Percentiles rank a stretch among this genome's conserved stretches.
Evolutionary conservation across 768 basidiomycete species (phyloP).

Genomic region (Rhizopogon salebrosus): DNA sequence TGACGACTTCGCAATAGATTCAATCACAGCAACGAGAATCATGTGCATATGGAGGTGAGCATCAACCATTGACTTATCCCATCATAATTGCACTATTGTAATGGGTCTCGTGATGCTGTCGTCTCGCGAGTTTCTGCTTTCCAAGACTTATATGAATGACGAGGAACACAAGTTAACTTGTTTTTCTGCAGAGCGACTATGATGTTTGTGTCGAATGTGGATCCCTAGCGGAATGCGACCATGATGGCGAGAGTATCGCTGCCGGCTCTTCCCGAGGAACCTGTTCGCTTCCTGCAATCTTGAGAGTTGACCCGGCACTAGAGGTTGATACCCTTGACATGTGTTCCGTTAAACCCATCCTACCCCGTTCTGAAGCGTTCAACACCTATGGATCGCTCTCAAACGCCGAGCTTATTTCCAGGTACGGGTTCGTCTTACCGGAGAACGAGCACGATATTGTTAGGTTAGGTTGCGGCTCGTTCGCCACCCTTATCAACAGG

Average conservation of each 20-base stretch:
- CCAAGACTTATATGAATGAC: slow-evolving; percentile 1
- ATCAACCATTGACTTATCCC: slow-evolving; percentile 9
- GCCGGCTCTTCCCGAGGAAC: slow-evolving; percentile 2
- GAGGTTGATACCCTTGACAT: slow-evolving; percentile 55
- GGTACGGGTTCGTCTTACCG: slow-evolving; percentile 74
- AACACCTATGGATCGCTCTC: slow-evolving; percentile 71
- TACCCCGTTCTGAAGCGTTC: slow-evolving; percentile 53
- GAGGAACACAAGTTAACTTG: slow-evolving; percentile 6
- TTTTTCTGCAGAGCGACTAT: slow-evolving; percentile 53
- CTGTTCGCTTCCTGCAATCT: background rate
- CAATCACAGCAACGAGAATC: slow-evolving; percentile 65
- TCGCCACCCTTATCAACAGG: slow-evolving; percentile 9
- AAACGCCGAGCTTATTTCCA: slow-evolving; percentile 61
- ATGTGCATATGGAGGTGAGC: slow-evolving; percentile 69
- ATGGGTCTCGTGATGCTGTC: background rate
- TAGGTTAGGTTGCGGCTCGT: slow-evolving; percentile 23
- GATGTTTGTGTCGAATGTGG: slow-evolving; percentile 73
- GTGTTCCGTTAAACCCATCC: slow-evolving; percentile 52
- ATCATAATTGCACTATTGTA: background rate
- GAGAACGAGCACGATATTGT: slow-evolving; percentile 65
- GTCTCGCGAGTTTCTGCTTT: slow-evolving; percentile 4
- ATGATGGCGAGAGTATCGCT: slow-evolving; percentile 39
- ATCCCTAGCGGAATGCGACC: slow-evolving; percentile 59
- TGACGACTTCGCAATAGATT: slow-evolving; percentile 44
- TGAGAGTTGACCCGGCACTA: background rate